A percentile compares a stretch with the other conserved stretches of the same genome.
Conservation (phyloP, 768 basidiomycete species). For the Austroboletus festivus region DNA sequence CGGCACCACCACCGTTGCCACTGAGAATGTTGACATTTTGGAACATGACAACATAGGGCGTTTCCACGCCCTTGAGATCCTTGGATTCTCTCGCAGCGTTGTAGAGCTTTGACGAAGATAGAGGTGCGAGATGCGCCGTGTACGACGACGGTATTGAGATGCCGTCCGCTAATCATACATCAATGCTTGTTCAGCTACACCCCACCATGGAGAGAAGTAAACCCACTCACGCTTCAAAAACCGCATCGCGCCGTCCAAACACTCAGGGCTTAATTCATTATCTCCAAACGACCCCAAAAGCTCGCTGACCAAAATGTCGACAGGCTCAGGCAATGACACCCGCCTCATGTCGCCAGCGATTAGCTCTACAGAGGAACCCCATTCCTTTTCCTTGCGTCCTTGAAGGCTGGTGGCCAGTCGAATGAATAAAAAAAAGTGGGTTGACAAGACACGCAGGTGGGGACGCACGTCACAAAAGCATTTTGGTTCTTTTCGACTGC, state of each 20-base stretch:
- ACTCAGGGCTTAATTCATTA: constrained; percentile 97
- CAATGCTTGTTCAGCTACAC: constrained; percentile 10
- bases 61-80: constrained; percentile 76
- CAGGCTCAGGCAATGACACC: constrained; percentile 78
- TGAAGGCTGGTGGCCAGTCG: constrained; percentile 65
- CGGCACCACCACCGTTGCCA: constrained; percentile 59
- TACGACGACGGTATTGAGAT: constrained; percentile 97
- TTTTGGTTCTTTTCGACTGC: constrained; percentile 97
- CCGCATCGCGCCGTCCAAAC: constrained; percentile 91
- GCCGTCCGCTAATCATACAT: constrained; percentile 65
- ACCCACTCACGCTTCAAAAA: constrained; percentile 74
- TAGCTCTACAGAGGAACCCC: constrained; percentile 76
- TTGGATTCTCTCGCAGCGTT: constrained; percentile 71
- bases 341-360: constrained; percentile 95
- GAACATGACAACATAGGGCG: constrained; percentile 99
- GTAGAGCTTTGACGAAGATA: constrained; percentile 91
- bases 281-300: constrained; percentile 97
- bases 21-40: constrained; percentile 88
- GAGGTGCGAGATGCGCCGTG: constrained; percentile 88
- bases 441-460: constrained; percentile 5
- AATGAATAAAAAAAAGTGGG: constrained; percentile 17
- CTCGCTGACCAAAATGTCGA: constrained; percentile 93
- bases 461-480: constrained; percentile 87
- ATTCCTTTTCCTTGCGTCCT: constrained; percentile 74
- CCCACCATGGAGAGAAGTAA: neutral